Evolutionary conservation across 2,329 filamentous ascomycete species (phyloP).

Genomic region (Colletotrichum sp.): DNA sequence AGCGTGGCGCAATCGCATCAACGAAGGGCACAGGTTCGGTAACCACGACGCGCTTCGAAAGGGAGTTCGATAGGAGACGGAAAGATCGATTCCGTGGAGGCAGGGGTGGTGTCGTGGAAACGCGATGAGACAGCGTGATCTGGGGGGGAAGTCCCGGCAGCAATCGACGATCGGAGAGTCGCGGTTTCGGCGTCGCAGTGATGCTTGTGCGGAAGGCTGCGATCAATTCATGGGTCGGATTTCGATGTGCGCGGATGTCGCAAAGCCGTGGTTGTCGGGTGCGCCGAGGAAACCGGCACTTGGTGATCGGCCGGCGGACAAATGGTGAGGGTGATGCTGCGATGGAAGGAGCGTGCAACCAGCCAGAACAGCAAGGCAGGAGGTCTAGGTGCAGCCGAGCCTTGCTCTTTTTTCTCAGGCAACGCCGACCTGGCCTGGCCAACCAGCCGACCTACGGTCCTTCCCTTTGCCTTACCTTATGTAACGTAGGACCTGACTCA

Average conservation of each 20-base stretch:
- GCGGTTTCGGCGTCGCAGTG: not conserved
- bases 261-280: not conserved
- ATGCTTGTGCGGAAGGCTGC: not conserved
- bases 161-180: not conserved
- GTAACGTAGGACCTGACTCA: not conserved
- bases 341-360: constrained; percentile 10
- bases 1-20: constrained; percentile 15
- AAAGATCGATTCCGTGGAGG: not conserved
- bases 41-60: not conserved
- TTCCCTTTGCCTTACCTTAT: not conserved
- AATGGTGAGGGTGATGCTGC: not conserved
- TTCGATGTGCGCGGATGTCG: not conserved
- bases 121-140: constrained; percentile 3
- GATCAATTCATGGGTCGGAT: not conserved
- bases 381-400: constrained; percentile 12
- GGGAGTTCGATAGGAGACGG: not conserved
- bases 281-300: not conserved
- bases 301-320: not conserved
- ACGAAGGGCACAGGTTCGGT: not conserved
- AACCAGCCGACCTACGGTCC: not conserved
- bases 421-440: not conserved
- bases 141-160: not conserved
- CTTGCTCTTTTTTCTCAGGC: constrained; percentile 10
- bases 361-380: constrained; percentile 1
- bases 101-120: constrained; percentile 1